A percentile compares a stretch with the other conserved stretches of the same genome.
Evolutionary conservation across 2,329 filamentous ascomycete species (phyloP).

Genomic region (Penicillium sp.): DNA sequence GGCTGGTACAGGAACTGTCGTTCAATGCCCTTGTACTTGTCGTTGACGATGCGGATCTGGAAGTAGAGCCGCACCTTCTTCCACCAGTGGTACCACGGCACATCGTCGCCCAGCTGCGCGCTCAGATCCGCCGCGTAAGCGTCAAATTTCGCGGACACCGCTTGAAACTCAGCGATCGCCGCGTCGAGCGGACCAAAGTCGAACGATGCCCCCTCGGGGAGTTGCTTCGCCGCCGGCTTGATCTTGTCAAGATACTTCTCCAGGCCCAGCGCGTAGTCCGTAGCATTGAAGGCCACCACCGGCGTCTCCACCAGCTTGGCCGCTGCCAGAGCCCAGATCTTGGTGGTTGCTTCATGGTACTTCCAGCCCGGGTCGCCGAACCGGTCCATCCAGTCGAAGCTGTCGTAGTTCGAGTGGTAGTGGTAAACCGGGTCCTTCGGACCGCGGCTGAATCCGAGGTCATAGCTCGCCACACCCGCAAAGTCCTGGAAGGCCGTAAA

Average conservation of each 20-base stretch:
- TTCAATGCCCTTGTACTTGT: slow-evolving; percentile 75
- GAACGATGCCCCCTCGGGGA: slow-evolving; percentile 23
- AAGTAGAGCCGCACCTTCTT: slow-evolving; percentile 56
- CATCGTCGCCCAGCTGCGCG: slow-evolving; percentile 42
- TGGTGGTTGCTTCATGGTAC: slow-evolving; percentile 56
- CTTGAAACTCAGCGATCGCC: slow-evolving; percentile 44
- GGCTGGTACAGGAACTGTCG: slow-evolving; percentile 65
- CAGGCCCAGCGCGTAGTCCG: slow-evolving; percentile 56
- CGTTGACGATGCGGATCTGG: slow-evolving; percentile 60
- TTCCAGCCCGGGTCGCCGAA: slow-evolving; percentile 59
- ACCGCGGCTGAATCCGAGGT: slow-evolving; percentile 51
- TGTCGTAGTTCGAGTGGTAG: slow-evolving; percentile 79
- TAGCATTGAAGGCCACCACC: slow-evolving; percentile 56
- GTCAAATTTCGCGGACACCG: slow-evolving; percentile 46
- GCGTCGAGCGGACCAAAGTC: slow-evolving; percentile 42
- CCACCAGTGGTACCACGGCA: slow-evolving; percentile 74
- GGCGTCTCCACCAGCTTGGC: slow-evolving; percentile 55
- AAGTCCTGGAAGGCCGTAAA: slow-evolving; percentile 68
- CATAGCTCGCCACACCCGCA: slow-evolving; percentile 57
- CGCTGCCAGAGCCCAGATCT: slow-evolving; percentile 55
- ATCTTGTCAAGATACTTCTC: slow-evolving; percentile 34
- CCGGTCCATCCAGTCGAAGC: slow-evolving; percentile 71
- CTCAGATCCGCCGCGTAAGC: slow-evolving; percentile 41
- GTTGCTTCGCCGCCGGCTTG: slow-evolving; percentile 21
- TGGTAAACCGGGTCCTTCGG: slow-evolving; percentile 51